These are phyloP conservation scores for Flaveria brownii DNA, from an alignment of 129 eudicot species.

Conservation along the genomic window DNA sequence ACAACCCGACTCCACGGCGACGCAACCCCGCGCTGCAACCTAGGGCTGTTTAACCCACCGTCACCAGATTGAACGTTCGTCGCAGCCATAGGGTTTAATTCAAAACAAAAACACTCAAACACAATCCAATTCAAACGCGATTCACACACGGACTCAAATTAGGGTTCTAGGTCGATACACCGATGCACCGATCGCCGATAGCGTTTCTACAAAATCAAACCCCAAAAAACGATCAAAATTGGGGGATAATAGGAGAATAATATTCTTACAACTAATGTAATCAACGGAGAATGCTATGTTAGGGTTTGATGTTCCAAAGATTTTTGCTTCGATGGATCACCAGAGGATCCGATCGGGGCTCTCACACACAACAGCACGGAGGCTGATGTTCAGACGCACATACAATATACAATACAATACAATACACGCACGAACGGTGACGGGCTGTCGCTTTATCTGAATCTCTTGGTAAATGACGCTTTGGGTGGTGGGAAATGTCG, in stretches of 20 bases:
- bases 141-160: slow-evolving; percentile 27
- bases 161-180: slow-evolving; percentile 33
- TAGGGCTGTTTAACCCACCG: slow-evolving; percentile 30
- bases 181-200: slow-evolving; percentile 30
- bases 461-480: slow-evolving; percentile 21
- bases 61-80: slow-evolving; percentile 38
- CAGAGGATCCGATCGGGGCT: slow-evolving; percentile 34
- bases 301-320: slow-evolving; percentile 39
- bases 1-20: slow-evolving; percentile 59
- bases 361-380: slow-evolving; percentile 39
- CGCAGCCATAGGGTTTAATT: slow-evolving; percentile 43
- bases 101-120: slow-evolving; percentile 7
- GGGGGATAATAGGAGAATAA: neutral
- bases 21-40: slow-evolving; percentile 30
- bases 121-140: slow-evolving; percentile 15
- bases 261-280: slow-evolving; percentile 5
- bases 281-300: slow-evolving; percentile 39
- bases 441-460: slow-evolving; percentile 36
- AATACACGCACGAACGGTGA: slow-evolving; percentile 30
- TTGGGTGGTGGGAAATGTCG: neutral
- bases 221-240: slow-evolving; percentile 32
- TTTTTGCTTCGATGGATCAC: slow-evolving; percentile 34
- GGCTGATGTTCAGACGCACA: slow-evolving; percentile 45
- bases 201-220: slow-evolving; percentile 1
- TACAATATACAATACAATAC: neutral